Conservation (phyloP, 2,329 filamentous ascomycete genomes). For the Byssoonygena ceratinophila region DNA sequence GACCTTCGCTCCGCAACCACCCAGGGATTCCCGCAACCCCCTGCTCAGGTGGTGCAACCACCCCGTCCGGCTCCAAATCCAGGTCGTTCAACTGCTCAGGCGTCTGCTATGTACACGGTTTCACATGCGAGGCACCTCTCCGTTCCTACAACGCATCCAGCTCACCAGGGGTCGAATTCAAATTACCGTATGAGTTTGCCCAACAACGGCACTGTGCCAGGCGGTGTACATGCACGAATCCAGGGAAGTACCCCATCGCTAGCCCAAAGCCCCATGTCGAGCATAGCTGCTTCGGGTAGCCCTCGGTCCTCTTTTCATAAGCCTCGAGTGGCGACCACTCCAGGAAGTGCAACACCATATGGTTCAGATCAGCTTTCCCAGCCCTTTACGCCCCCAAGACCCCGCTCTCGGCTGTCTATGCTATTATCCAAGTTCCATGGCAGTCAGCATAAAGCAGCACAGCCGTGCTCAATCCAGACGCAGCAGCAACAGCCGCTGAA, state of each 20-base stretch:
- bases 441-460: background rate
- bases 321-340: background rate
- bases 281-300: background rate
- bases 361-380: background rate
- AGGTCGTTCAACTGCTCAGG: background rate
- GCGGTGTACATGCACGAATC: background rate
- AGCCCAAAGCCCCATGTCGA: background rate
- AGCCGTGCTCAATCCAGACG: background rate
- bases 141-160: constrained; percentile 4
- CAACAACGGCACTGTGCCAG: background rate
- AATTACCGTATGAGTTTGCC: background rate
- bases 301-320: background rate
- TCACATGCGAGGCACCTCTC: background rate
- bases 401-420: background rate
- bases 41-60: background rate
- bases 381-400: background rate
- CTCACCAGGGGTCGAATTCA: background rate
- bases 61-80: background rate
- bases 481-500: background rate
- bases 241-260: background rate
- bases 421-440: background rate
- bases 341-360: background rate
- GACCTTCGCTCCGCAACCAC: background rate
- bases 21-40: background rate
- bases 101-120: background rate